These are phyloP conservation scores for Fusarium anthophilum DNA, from an alignment of 2,329 filamentous ascomycete genomes.

Conservation along the genomic window DNA sequence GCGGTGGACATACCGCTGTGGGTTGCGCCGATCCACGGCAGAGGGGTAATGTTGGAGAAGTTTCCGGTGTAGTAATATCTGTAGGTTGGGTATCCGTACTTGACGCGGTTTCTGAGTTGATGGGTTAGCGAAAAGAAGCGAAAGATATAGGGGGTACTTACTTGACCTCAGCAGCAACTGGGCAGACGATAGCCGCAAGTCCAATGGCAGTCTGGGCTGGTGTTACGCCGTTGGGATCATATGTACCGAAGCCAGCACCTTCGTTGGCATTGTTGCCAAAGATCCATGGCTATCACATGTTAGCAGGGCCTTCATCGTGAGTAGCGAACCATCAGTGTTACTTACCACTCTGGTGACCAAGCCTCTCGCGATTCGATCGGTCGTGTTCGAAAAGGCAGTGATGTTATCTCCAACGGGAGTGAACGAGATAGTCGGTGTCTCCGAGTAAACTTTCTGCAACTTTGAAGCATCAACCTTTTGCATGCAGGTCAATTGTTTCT, in stretches of 20 bases:
- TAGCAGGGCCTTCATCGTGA: fast-evolving
- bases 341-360: conserved; percentile 6
- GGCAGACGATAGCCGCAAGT: background rate
- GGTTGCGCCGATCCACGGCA: conserved; percentile 3
- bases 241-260: conserved; percentile 15
- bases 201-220: conserved; percentile 1
- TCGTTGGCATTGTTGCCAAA: conserved; percentile 24
- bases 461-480: background rate
- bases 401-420: conserved; percentile 1
- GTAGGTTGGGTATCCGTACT: conserved; percentile 11
- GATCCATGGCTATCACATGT: background rate
- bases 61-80: conserved; percentile 16
- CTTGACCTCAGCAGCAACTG: conserved; percentile 12
- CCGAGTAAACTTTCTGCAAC: conserved; percentile 3
- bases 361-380: background rate
- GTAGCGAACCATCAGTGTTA: fast-evolving
- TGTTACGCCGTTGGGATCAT: background rate
- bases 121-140: fast-evolving
- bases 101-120: background rate
- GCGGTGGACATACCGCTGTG: background rate
- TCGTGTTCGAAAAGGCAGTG: conserved; percentile 4
- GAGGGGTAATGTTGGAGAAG: conserved; percentile 10
- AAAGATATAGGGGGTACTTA: fast-evolving
- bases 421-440: background rate
- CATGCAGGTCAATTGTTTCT: conserved; percentile 1